Evolutionary conservation across 495 filamentous ascomycete species (phyloP).

Genomic region (Chlorociboria aeruginascens): DNA sequence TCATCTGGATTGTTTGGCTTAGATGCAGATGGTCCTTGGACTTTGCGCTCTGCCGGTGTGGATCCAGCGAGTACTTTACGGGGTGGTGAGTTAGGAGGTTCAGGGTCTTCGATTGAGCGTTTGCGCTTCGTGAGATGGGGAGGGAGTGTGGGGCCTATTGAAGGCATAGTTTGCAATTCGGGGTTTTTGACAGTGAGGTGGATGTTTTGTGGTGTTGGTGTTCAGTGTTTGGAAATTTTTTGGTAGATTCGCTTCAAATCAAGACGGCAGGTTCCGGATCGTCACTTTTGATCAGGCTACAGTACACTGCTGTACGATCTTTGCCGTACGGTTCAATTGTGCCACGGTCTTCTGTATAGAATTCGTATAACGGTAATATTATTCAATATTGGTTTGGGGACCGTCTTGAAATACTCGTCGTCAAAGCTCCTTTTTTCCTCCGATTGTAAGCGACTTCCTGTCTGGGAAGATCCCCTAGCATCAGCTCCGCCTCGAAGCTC

Average conservation of each 20-base stretch:
- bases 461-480: neutral
- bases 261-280: neutral
- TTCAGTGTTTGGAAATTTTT: neutral
- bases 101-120: slow-evolving; percentile 30
- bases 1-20: slow-evolving; percentile 24
- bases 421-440: slow-evolving; percentile 1
- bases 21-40: slow-evolving; percentile 16
- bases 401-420: neutral
- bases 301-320: no score
- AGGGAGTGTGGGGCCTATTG: slow-evolving; percentile 38
- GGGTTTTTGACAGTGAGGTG: neutral
- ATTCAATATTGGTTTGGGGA: neutral
- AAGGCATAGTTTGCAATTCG: slow-evolving; percentile 26
- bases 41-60: neutral
- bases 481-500: neutral
- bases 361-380: neutral
- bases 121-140: slow-evolving; percentile 41
- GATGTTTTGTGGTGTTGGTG: neutral
- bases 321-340: neutral
- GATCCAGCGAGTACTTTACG: slow-evolving; percentile 13
- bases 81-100: slow-evolving; percentile 16
- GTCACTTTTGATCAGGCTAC: neutral
- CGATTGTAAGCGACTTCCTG: slow-evolving; percentile 14
- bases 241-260: neutral
- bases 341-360: neutral